These are phyloP conservation scores for Trypanosoma mega DNA, from an alignment of 208 protist genomes.

Conservation along the genomic window DNA sequence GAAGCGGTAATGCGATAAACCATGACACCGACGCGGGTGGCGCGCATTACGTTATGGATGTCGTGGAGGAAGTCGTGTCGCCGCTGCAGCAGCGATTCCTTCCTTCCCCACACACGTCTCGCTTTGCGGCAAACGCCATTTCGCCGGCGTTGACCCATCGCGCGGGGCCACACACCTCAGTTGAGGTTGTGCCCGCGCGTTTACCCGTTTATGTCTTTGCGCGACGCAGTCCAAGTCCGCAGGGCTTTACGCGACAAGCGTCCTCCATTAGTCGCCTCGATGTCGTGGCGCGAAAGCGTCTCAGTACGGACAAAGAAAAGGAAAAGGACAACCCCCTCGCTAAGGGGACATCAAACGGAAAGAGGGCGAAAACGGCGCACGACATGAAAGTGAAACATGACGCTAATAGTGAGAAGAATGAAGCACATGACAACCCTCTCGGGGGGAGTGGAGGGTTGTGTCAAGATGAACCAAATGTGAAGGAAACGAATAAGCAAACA, in stretches of 20 bases:
- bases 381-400: not conserved
- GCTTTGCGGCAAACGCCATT: not conserved
- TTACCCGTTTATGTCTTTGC: slow-evolving; percentile 76
- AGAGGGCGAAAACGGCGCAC: not conserved
- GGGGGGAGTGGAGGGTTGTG: too few species aligned
- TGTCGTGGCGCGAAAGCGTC: not conserved
- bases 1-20: not conserved
- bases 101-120: slow-evolving; percentile 5
- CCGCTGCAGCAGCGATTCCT: slow-evolving; percentile 22
- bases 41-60: slow-evolving; percentile 3
- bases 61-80: slow-evolving; percentile 22
- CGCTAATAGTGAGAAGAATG: slow-evolving; percentile 5
- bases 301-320: slow-evolving; percentile 2
- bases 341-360: too few species aligned
- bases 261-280: slow-evolving; percentile 19
- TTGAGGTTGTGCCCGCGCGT: slow-evolving; percentile 28
- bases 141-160: not conserved
- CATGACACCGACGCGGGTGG: not conserved
- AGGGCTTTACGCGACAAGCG: slow-evolving; percentile 38
- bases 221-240: slow-evolving; percentile 55
- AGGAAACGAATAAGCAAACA: too few species aligned
- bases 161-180: not conserved
- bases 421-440: not conserved
- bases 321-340: slow-evolving; percentile 10
- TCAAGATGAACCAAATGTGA: too few species aligned